Evolutionary conservation across 2,329 filamentous ascomycete genomes (phyloP).

Genomic region (Pseudogymnoascus sp.): DNA sequence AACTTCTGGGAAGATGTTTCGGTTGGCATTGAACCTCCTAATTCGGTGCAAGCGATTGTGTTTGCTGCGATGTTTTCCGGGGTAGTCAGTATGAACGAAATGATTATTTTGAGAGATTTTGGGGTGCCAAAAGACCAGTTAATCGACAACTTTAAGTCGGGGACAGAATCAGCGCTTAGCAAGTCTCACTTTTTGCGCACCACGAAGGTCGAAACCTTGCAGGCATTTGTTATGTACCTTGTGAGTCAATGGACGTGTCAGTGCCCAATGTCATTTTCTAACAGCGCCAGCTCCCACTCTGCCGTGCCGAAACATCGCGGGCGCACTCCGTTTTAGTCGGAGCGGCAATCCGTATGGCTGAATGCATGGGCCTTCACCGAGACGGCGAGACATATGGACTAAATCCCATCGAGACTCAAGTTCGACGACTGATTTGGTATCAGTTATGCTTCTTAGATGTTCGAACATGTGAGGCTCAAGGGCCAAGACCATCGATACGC

Average conservation of each 20-base stretch:
- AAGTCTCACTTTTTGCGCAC: constrained; percentile 66
- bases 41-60: constrained; percentile 59
- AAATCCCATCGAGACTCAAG: constrained; percentile 60
- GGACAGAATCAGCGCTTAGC: constrained; percentile 58
- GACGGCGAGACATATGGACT: constrained; percentile 61
- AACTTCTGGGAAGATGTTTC: constrained; percentile 58
- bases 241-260: constrained; percentile 36
- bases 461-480: constrained; percentile 66
- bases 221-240: constrained; percentile 70
- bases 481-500: constrained; percentile 63
- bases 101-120: constrained; percentile 43
- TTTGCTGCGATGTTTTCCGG: constrained; percentile 65
- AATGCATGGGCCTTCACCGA: constrained; percentile 70
- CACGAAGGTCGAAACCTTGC: constrained; percentile 65
- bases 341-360: constrained; percentile 63
- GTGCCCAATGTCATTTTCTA: not conserved
- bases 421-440: constrained; percentile 67
- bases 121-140: constrained; percentile 49
- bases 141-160: constrained; percentile 56
- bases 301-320: constrained; percentile 62
- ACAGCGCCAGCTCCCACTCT: constrained; percentile 54
- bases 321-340: constrained; percentile 66
- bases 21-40: constrained; percentile 52
- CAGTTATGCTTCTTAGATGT: constrained; percentile 72
- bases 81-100: constrained; percentile 56